Conservation (phyloP, 805 yeast species). For the Yarrowia bubula region DNA sequence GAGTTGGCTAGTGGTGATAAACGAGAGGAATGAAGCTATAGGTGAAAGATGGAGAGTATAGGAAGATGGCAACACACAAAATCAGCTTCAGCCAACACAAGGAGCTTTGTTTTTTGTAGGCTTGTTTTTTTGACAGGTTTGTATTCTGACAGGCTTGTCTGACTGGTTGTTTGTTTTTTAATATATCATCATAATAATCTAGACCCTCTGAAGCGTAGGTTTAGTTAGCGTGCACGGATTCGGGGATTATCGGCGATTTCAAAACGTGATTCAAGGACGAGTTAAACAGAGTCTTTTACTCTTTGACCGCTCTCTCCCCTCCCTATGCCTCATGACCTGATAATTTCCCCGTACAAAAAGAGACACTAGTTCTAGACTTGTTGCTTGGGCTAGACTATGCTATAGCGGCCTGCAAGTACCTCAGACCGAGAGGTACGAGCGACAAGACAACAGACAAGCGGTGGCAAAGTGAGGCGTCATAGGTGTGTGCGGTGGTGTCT, state of each 20-base stretch:
- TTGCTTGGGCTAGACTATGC: slow-evolving; percentile 11
- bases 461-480: background rate
- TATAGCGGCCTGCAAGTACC: slow-evolving; percentile 10
- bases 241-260: background rate
- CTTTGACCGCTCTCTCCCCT: background rate
- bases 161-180: background rate
- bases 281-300: no score
- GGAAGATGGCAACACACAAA: no score
- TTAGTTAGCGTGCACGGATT: background rate
- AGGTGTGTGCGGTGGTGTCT: no score
- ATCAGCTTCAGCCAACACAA: no score
- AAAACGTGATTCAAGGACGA: no score
- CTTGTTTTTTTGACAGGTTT: background rate
- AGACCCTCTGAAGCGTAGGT: background rate
- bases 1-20: no score
- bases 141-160: background rate
- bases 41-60: no score
- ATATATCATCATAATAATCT: background rate
- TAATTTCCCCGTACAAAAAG: background rate
- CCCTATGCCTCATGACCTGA: background rate
- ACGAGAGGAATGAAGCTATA: no score
- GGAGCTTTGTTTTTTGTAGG: no score
- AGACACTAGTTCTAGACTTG: slow-evolving; percentile 3
- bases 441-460: background rate
- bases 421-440: slow-evolving; percentile 22